These are phyloP conservation scores for Endogone sp. DNA, from an alignment of 192 early-diverging fungal genomes.

Conservation along the genomic window DNA sequence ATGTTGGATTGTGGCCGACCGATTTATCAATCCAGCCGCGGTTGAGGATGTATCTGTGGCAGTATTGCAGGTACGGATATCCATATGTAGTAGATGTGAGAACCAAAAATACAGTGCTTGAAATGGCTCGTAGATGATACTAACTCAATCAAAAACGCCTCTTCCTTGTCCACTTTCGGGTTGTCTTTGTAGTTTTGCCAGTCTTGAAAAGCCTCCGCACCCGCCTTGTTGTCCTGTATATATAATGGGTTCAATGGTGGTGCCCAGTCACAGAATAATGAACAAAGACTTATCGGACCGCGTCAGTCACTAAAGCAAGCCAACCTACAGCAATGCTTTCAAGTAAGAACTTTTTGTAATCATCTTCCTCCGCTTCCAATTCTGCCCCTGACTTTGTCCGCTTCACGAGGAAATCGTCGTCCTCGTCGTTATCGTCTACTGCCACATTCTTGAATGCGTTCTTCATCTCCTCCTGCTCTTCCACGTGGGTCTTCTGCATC, in stretches of 20 bases:
- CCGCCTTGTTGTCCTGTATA: slow-evolving; percentile 38
- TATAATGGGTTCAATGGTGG: background rate
- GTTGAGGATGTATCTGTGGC: slow-evolving; percentile 76
- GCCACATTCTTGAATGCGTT: slow-evolving; percentile 58
- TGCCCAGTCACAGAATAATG: too few relatives aligned
- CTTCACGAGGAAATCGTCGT: slow-evolving; percentile 66
- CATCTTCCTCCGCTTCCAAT: slow-evolving; percentile 76
- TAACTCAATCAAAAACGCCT: slow-evolving; percentile 79
- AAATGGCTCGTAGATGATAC: background rate
- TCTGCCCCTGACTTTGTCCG: slow-evolving; percentile 75
- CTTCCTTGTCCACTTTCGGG: slow-evolving; percentile 43
- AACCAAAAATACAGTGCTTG: background rate
- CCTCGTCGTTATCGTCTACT: slow-evolving; percentile 47
- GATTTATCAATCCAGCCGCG: slow-evolving; percentile 91
- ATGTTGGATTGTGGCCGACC: slow-evolving; percentile 52
- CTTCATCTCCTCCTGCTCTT: slow-evolving; percentile 84
- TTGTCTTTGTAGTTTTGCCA: slow-evolving; percentile 53
- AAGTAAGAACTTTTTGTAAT: slow-evolving; percentile 86
- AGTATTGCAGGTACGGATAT: slow-evolving; percentile 10
- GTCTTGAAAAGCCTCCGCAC: slow-evolving; percentile 52
- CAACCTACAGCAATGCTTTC: slow-evolving; percentile 57
- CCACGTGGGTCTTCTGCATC: slow-evolving; percentile 64
- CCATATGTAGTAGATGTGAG: background rate
- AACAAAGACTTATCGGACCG: too few relatives aligned
- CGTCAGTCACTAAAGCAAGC: too few relatives aligned